Percentiles rank a stretch among this genome's conserved stretches.
These are phyloP conservation scores for Rubroboletus pulcherrimus DNA, from an alignment of 768 basidiomycete species.

Conservation along the genomic window DNA sequence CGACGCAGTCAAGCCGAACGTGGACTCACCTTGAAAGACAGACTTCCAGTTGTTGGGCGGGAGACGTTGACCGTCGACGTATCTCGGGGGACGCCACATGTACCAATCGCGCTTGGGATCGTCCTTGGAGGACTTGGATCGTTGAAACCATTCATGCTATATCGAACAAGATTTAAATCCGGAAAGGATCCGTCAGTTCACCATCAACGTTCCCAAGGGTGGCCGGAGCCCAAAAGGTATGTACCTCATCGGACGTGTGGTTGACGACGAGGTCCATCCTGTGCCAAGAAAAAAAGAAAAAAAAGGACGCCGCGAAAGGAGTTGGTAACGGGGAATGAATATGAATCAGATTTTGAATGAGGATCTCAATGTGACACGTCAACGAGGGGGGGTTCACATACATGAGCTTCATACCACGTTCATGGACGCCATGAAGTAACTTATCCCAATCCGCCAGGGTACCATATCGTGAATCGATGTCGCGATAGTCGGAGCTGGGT, in stretches of 20 bases:
- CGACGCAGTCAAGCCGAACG: background rate
- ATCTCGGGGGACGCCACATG: slow-evolving; percentile 63
- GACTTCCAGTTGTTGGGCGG: slow-evolving; percentile 78
- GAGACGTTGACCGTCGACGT: slow-evolving; percentile 47
- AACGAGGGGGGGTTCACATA: slow-evolving; percentile 27
- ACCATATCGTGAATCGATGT: slow-evolving; percentile 63
- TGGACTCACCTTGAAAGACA: slow-evolving; percentile 51
- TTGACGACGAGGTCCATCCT: slow-evolving; percentile 80
- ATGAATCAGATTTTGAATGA: background rate
- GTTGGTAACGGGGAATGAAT: background rate
- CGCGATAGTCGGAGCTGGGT: slow-evolving; percentile 58
- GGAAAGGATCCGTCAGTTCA: slow-evolving; percentile 1
- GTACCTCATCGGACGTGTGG: slow-evolving; percentile 64
- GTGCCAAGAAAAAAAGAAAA: slow-evolving; percentile 6
- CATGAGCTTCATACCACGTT: slow-evolving; percentile 70
- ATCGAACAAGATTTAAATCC: background rate
- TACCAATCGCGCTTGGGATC: slow-evolving; percentile 74
- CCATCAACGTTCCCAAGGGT: background rate
- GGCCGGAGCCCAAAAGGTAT: background rate
- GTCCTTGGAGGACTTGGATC: slow-evolving; percentile 47
- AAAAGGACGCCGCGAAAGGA: slow-evolving; percentile 5
- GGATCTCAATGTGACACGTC: slow-evolving; percentile 16
- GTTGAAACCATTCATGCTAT: slow-evolving; percentile 70
- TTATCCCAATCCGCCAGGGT: slow-evolving; percentile 58
- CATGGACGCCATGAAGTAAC: slow-evolving; percentile 50